A percentile compares a stretch with the other conserved stretches of the same genome.
phyloP scores from a whole-genome alignment of 2,329 filamentous ascomycete genomes.

The Diaporthe aspalathi region DNA sequence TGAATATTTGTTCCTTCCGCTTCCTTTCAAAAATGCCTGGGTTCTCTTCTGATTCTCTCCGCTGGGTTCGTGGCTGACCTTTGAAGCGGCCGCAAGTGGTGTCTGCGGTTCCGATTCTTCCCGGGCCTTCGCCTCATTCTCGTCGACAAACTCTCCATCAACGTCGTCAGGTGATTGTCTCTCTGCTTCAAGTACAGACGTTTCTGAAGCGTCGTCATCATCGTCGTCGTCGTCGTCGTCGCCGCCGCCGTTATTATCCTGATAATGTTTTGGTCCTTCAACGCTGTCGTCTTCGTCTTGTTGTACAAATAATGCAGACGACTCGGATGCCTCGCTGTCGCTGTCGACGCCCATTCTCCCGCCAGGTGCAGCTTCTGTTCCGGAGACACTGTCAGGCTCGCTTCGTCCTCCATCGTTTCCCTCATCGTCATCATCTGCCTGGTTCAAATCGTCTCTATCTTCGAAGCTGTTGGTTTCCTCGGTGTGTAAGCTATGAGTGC shows the following conservation, averaged over 20 bases:
- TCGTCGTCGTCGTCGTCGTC: conserved; percentile 10
- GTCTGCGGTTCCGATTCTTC: conserved; percentile 46
- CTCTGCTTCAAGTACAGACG: conserved; percentile 39
- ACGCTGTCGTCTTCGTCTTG: conserved; percentile 16
- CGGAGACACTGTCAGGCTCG: conserved; percentile 35
- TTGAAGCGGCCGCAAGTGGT: conserved; percentile 43
- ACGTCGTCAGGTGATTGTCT: conserved; percentile 42
- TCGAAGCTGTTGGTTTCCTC: conserved; percentile 39
- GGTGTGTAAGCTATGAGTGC: conserved; percentile 40
- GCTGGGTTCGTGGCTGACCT: conserved; percentile 42
- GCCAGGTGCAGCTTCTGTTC: conserved; percentile 23
- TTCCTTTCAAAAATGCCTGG: conserved; percentile 62
- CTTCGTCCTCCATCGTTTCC: conserved; percentile 47
- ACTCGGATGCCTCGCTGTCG: conserved; percentile 15
- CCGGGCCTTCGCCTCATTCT: conserved; percentile 65
- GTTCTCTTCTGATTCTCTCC: conserved; percentile 56
- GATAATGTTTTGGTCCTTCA: conserved; percentile 23
- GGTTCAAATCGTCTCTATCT: conserved; percentile 38
- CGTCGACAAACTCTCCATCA: conserved; percentile 61
- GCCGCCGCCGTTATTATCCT: not conserved
- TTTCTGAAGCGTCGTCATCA: not conserved
- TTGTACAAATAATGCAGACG: conserved; percentile 33
- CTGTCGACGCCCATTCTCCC: not conserved
- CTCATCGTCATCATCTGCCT: conserved; percentile 40
- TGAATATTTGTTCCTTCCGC: conserved; percentile 67